Percentiles rank a stretch among this genome's conserved stretches.
phyloP scores from a whole-genome alignment of 2,329 filamentous ascomycete species.

The Fusarium staphyleae region DNA sequence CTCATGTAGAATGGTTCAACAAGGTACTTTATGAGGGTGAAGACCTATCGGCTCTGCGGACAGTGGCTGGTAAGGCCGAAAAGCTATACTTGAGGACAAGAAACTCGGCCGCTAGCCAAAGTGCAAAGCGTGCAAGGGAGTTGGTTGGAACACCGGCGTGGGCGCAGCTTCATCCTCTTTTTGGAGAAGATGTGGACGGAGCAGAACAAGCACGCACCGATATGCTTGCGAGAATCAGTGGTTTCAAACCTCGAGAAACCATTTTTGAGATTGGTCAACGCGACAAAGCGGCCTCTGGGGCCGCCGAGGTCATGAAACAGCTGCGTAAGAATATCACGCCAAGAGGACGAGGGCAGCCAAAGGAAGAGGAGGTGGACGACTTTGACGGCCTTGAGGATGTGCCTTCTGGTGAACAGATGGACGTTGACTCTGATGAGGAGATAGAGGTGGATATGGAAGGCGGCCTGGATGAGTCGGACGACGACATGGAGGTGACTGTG shows the following conservation, averaged over 20 bases:
- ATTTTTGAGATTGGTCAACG: conserved; percentile 92
- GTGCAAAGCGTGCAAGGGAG: conserved; percentile 85
- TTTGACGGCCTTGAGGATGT: conserved; percentile 44
- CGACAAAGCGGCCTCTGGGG: conserved; percentile 69
- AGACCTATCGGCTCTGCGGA: conserved; percentile 74
- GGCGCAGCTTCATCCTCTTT: conserved; percentile 80
- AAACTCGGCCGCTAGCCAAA: conserved; percentile 88
- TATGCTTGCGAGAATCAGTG: conserved; percentile 88
- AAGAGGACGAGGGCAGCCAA: conserved; percentile 55
- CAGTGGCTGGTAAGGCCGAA: conserved; percentile 85
- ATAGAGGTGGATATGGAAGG: conserved; percentile 50
- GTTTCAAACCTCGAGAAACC: conserved; percentile 88
- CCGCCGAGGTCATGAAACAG: conserved; percentile 78
- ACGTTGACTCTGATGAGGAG: conserved; percentile 37
- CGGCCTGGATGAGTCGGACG: conserved; percentile 63
- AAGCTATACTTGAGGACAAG: conserved; percentile 90
- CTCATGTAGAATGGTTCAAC: conserved; percentile 81
- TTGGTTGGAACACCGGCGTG: conserved; percentile 74
- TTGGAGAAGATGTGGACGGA: conserved; percentile 71
- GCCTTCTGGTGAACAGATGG: conserved; percentile 47
- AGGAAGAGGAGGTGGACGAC: conserved; percentile 52
- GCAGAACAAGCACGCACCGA: conserved; percentile 77
- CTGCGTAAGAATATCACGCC: conserved; percentile 73
- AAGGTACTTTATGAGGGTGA: conserved; percentile 77
- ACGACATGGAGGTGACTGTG: conserved; percentile 75